phyloP scores from a whole-genome alignment of 2,329 filamentous ascomycete genomes.

The Penicillium concentricum region DNA sequence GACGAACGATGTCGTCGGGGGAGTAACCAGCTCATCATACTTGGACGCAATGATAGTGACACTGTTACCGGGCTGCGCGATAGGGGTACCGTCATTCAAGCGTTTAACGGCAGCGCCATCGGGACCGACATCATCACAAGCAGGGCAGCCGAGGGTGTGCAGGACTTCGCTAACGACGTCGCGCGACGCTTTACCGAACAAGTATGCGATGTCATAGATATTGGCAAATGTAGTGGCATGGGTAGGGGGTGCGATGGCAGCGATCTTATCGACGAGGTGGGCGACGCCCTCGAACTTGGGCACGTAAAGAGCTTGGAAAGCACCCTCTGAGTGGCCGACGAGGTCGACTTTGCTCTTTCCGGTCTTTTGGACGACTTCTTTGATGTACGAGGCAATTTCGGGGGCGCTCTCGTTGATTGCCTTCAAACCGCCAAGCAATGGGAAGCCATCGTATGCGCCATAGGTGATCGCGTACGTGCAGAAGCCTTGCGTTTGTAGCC shows the following conservation, averaged over 20 bases:
- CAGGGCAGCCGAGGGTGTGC: slow-evolving; percentile 32
- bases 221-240: slow-evolving; percentile 33
- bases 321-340: slow-evolving; percentile 48
- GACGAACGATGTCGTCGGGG: slow-evolving; percentile 31
- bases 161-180: slow-evolving; percentile 24
- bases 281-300: slow-evolving; percentile 39
- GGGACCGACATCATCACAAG: slow-evolving; percentile 33
- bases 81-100: slow-evolving; percentile 35
- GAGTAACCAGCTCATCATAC: slow-evolving; percentile 38
- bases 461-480: slow-evolving; percentile 47
- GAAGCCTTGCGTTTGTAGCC: slow-evolving; percentile 39
- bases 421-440: slow-evolving; percentile 40
- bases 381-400: slow-evolving; percentile 43
- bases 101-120: slow-evolving; percentile 29
- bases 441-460: slow-evolving; percentile 39
- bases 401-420: slow-evolving; percentile 40
- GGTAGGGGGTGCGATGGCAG: slow-evolving; percentile 39
- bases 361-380: slow-evolving; percentile 36
- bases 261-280: slow-evolving; percentile 32
- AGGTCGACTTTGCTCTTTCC: slow-evolving; percentile 41
- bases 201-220: slow-evolving; percentile 31
- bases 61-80: slow-evolving; percentile 35
- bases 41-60: slow-evolving; percentile 37
- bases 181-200: slow-evolving; percentile 28
- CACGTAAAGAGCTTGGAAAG: slow-evolving; percentile 42